Evolutionary conservation across 1,284 basidiomycete genomes (phyloP), one percentile per base, ranked within the genome.

Genomic region (Mycosarcoma mackinlayi): DNA sequence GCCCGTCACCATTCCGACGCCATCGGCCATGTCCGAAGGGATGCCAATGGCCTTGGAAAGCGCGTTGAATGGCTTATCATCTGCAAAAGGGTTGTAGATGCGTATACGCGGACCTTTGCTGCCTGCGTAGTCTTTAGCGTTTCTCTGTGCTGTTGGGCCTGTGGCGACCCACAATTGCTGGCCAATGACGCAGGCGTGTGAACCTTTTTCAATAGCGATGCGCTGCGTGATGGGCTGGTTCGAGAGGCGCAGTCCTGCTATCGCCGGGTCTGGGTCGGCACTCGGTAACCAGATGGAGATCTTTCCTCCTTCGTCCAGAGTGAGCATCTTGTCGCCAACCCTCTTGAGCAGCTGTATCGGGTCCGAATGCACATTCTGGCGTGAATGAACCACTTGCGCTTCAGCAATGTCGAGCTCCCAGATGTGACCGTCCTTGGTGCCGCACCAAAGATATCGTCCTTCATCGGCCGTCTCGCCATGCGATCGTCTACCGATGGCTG

Each of bases 1-100:
- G 25, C 89, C 88, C 0, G 91, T 92, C 13, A 96, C 91, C 0
- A 90, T 86, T 1, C 94, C 94, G 44, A 91, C 85, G 62, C 88
- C 85, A 72, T 91, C 62, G 8, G 88, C 21, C 82, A 85, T 3
- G 87, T 88, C 49, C 87, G 80, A 21, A 0, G 75, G 66, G n/a
- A 79, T 63, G 11, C 33, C 44, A 8, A 62, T 37, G 5, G 79
- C 76, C 41, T 73, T 58, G 13, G 72, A 69, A n/a, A 67, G 47
- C 11, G 78, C 79, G 45, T 79, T 79, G 67, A 82, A 82, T 1
- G 79, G 77, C 35, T 72, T 72, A 37, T 74, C 73, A 49, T 78
- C 76, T 0, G 73, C 64, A 23, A 78, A 73, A 7, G 79, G 80
- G 23, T 79, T 79, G 75, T 79, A 80, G 40, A 79, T 68, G 31